A percentile compares a stretch with the other conserved stretches of the same genome.
Evolutionary conservation across 192 early-diverging fungal genomes (phyloP).

Genomic region (Diversispora eburnea): DNA sequence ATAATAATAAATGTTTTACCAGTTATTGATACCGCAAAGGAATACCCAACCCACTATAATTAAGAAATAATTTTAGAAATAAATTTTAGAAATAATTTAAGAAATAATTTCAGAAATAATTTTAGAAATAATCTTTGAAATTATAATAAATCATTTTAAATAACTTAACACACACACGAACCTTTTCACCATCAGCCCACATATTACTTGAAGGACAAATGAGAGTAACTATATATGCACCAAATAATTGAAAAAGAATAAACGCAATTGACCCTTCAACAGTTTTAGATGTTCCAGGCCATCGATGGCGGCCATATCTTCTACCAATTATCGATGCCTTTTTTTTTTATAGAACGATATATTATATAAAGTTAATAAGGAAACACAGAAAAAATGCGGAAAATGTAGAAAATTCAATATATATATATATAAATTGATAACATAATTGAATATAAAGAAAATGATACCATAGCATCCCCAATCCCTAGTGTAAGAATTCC

Average conservation of each 20-base stretch:
- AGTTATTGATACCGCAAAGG: conserved; percentile 33
- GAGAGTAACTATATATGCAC: conserved; percentile 31
- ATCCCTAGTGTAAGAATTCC: conserved; percentile 88
- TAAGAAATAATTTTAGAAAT: too few relatives aligned
- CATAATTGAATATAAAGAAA: not conserved
- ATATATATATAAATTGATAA: too few relatives aligned
- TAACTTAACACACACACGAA: conserved; percentile 7
- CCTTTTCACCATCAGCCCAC: conserved; percentile 19
- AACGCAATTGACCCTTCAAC: conserved; percentile 86
- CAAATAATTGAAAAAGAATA: conserved; percentile 58
- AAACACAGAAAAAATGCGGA: too few relatives aligned
- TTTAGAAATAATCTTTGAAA: not conserved
- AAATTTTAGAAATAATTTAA: too few relatives aligned
- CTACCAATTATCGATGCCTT: conserved; percentile 84
- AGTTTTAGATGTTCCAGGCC: conserved; percentile 76
- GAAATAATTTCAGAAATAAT: not conserved
- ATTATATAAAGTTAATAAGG: not conserved
- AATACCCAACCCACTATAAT: conserved; percentile 34
- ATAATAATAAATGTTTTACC: conserved; percentile 29
- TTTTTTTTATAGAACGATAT: not conserved
- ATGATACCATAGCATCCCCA: conserved; percentile 74
- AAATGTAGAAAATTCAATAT: conserved; percentile 12
- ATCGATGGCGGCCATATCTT: conserved; percentile 61
- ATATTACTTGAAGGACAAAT: not conserved
- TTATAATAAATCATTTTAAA: not conserved